Conservation (phyloP, 2,329 filamentous ascomycete genomes). For the Pseudopithomyces chartarum region DNA sequence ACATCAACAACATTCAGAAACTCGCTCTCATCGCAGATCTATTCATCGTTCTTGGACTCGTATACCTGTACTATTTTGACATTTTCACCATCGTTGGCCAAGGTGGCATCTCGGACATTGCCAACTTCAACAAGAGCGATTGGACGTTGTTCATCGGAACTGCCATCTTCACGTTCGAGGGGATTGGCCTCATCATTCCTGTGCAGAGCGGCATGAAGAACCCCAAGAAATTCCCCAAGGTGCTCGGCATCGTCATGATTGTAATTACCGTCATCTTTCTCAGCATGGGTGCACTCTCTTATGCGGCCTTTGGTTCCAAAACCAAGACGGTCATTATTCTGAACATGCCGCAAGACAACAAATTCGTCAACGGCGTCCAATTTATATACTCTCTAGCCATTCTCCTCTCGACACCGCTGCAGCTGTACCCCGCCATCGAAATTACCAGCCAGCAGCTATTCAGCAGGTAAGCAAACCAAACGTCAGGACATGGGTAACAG, state of each 20-base stretch:
- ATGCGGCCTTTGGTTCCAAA: conserved; percentile 91
- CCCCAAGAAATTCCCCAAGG: conserved; percentile 85
- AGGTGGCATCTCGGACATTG: conserved; percentile 80
- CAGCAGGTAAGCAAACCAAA: conserved; percentile 55
- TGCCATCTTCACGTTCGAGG: conserved; percentile 98
- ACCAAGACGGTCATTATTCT: conserved; percentile 96
- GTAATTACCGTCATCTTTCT: conserved; percentile 92
- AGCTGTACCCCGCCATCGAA: conserved; percentile 96
- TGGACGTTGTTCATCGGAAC: conserved; percentile 99
- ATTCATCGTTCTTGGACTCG: conserved; percentile 89
- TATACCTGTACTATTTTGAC: conserved; percentile 97
- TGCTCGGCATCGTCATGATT: conserved; percentile 90
- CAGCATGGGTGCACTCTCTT: conserved; percentile 89
- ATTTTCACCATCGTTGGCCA: conserved; percentile 77
- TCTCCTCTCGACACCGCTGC: conserved; percentile 88
- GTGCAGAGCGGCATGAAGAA: conserved; percentile 97
- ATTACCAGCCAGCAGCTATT: conserved; percentile 96
- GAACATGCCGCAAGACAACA: conserved; percentile 94
- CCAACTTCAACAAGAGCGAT: conserved; percentile 84
- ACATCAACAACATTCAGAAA: conserved; percentile 96
- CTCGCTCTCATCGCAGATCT: conserved; percentile 91
- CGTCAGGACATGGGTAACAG: neutral
- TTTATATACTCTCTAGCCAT: conserved; percentile 99
- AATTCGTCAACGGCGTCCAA: conserved; percentile 93
- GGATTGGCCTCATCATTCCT: conserved; percentile 95